Evolutionary conservation across 805 yeast genomes (phyloP).

Genomic region (Nakazawaea wyomingensis): DNA sequence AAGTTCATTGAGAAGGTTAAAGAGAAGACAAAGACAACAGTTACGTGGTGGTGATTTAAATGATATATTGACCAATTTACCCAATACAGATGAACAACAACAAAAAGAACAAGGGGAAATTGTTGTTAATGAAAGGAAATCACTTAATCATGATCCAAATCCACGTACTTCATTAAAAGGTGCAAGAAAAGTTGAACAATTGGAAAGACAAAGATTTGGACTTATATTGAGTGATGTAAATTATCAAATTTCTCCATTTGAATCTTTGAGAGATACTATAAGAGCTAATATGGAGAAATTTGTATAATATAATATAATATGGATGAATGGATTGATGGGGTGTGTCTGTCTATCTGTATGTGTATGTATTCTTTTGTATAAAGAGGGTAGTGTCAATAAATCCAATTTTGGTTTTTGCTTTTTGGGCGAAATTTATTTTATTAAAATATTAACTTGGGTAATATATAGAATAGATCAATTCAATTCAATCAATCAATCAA

Average conservation of each 20-base stretch:
- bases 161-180: conserved; percentile 32
- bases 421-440: too few relatives aligned
- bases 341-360: too few relatives aligned
- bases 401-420: too few relatives aligned
- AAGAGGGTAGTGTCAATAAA: too few relatives aligned
- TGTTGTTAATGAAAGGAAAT: conserved; percentile 21
- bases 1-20: conserved; percentile 58
- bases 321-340: too few relatives aligned
- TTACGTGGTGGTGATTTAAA: conserved; percentile 67
- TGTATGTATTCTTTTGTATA: too few relatives aligned
- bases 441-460: too few relatives aligned
- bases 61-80: conserved; percentile 53
- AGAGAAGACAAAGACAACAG: conserved; percentile 56
- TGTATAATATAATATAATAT: too few relatives aligned
- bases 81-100: conserved; percentile 20
- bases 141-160: conserved; percentile 31
- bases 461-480: neutral
- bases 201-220: conserved; percentile 56
- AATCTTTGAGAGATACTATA: conserved; percentile 58
- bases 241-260: conserved; percentile 59
- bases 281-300: conserved; percentile 20
- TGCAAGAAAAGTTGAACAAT: conserved; percentile 46
- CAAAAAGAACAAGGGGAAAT: conserved; percentile 7
- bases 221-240: conserved; percentile 47
- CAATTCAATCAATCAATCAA: neutral